Base-by-base conservation (phyloP, 2,329 filamentous ascomycete species). In the Fusarium avenaceum region DNA sequence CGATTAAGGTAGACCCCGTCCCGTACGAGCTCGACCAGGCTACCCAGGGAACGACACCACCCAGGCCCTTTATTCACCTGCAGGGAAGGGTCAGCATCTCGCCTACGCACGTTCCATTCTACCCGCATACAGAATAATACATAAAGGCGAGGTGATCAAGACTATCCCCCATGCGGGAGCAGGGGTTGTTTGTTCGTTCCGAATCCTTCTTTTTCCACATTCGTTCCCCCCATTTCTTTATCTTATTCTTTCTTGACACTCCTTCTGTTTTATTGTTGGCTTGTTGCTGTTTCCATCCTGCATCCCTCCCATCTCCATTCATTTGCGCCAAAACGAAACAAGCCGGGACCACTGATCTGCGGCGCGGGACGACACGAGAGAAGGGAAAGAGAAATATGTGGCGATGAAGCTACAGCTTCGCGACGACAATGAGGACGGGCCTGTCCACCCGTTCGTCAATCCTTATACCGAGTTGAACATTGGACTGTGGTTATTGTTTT, bases 401-500 rank as follows among this genome's bases (percentile, higher is more conserved):
- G 67, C 54, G 44, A 74, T 74, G 72, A 63, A 57, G 53, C 50
- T 69, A 33, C 61, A 50, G 40, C 63, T 69, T 63, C 72, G 75
- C 47, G 66, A 71, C 62, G 48, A 76, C 53, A 63, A 70, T 28
- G 67, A 70, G 43, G 67, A 49, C 28, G 60, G 15, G 35, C 58
- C 60, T 19, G 72, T 76, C 50, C 72, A 75, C 47, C 10, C 40
- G 17, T 77, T 75, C 47, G 63, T 78, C 40, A 68, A 72, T 38
- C 76, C 76, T 2, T 76, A 65, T 20, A 52, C 48, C 14, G 75
- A 79, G 63, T 43, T 79, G 39, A 79, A 79, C 46, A 71, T 63
- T 15, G 77, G 77, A 4, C 48, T 79, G 15, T 80, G 78, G 78
- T 66, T 65, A 19, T 67, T 80, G 7, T 80, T 78, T 33, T 48